Base-by-base conservation (phyloP, 768 basidiomycete genomes). In the Rhodotorula babjevae region DNA sequence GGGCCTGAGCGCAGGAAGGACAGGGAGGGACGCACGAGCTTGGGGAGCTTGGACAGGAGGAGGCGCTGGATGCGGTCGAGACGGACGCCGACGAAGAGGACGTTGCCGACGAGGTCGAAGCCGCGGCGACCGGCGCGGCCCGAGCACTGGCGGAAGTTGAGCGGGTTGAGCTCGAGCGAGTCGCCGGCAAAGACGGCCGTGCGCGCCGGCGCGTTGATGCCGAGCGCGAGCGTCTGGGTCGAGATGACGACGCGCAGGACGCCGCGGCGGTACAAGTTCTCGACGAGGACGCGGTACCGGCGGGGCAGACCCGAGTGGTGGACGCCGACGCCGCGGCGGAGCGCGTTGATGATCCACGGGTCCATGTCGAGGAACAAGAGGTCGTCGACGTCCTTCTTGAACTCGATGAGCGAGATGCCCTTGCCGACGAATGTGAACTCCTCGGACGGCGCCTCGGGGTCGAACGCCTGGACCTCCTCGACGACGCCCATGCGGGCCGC, bases 71-170 rank as follows among this genome's bases (percentile, higher is more conserved):
- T 85, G 53, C 87, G 84, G 69, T 87, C 85, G 78, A 87, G 83
- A 8, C 87, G 80, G 14, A 90, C 78, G 33, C 88, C 89, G 76
- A 88, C 89, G 81, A 90, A 90, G 4, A 90, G 83, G 52, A 90
- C 88, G 64, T 87, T 88, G 14, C 89, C 89, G 0, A 87, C 82
- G 27, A 65, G 83, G 76, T 90, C 88, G 70, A 84, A 89, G 4
- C 89, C 89, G 77, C 89, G 84, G 56, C 89, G 85, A 68, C 89
- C 89, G 53, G 89, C 89, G 79, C 89, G 84, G 67, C 89, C 89
- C 58, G 87, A 85, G 70, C 88, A 88, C 83, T 90, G 89, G 19
- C 89, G 86, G 78, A 87, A 90, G 53, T 72, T 74, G 67, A 79
- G 70, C 27, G 78, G 87, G 88, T 75, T 46, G 63, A 47, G 42